A percentile compares a stretch with the other conserved stretches of the same genome.
Evolutionary conservation across 139 green algal species (phyloP).

Genomic region (Tetratostichococcus sp.): DNA sequence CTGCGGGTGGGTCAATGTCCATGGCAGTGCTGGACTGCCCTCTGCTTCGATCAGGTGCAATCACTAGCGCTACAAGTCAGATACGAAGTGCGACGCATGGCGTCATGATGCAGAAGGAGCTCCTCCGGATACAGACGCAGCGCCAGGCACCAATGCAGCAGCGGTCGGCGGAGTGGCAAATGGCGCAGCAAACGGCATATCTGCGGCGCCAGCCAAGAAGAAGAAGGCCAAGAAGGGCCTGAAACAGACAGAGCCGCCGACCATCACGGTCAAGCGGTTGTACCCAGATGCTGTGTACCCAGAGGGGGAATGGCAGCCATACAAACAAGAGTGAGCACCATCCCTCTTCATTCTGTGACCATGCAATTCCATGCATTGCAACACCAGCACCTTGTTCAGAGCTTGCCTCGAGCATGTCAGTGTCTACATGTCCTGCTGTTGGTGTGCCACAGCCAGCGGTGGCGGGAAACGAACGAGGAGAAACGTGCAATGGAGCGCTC

Average conservation of each 20-base stretch:
- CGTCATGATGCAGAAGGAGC: neutral
- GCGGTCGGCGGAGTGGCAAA: neutral
- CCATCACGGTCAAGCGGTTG: constrained; percentile 79
- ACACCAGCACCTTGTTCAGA: too few relatives aligned
- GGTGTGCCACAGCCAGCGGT: constrained; percentile 65
- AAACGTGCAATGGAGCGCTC: constrained; percentile 81
- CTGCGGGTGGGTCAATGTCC: too few relatives aligned
- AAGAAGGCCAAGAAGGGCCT: constrained; percentile 17
- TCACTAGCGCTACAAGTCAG: too few relatives aligned
- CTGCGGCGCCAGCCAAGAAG: constrained; percentile 10
- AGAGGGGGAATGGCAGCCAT: constrained; percentile 77
- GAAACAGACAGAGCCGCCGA: constrained; percentile 86
- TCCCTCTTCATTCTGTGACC: too few relatives aligned
- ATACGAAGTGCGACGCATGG: neutral
- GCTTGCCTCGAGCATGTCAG: too few relatives aligned
- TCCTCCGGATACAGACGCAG: constrained; percentile 25
- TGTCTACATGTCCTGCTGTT: too few relatives aligned
- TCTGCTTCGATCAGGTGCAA: too few relatives aligned
- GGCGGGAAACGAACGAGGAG: constrained; percentile 89
- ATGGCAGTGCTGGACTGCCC: too few relatives aligned
- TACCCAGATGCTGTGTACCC: constrained; percentile 80
- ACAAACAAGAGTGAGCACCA: constrained; percentile 66
- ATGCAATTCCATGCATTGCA: too few relatives aligned
- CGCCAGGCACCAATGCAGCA: constrained; percentile 1
- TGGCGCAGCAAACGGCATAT: constrained; percentile 2